Conservation (phyloP, 805 yeast genomes). For the Yamadazyma akitaensis region DNA sequence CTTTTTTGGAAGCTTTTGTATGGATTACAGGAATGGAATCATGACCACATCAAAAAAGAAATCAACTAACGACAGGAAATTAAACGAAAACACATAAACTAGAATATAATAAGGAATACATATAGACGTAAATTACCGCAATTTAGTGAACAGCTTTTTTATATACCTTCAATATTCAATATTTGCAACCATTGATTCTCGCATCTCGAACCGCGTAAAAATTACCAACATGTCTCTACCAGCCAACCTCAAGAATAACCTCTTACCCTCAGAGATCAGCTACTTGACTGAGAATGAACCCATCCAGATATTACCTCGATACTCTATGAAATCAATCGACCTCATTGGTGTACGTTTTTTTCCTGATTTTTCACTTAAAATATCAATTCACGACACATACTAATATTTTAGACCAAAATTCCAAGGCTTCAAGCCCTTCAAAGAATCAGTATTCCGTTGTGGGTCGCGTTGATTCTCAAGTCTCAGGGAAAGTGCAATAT, state of each 20-base stretch:
- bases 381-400: neutral
- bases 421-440: conserved; percentile 67
- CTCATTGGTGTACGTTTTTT: conserved; percentile 52
- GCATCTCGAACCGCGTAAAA: neutral
- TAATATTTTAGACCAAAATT: conserved; percentile 35
- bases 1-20: conserved; percentile 18
- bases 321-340: conserved; percentile 59
- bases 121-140: neutral
- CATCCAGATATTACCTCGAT: conserved; percentile 75
- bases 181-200: neutral
- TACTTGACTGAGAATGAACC: conserved; percentile 81
- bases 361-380: neutral
- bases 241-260: conserved; percentile 45
- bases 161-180: too few relatives aligned
- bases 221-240: conserved; percentile 59
- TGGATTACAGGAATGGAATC: conserved; percentile 19
- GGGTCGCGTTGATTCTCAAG: conserved; percentile 83
- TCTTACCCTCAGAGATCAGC: conserved; percentile 74
- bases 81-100: neutral
- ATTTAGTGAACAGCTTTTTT: neutral
- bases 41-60: neutral
- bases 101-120: too few relatives aligned
- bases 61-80: neutral
- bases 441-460: conserved; percentile 69
- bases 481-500: conserved; percentile 84